These are phyloP conservation scores for Cardamine resedifolia DNA, from an alignment of 345 rosid genomes.

Conservation along the genomic window DNA sequence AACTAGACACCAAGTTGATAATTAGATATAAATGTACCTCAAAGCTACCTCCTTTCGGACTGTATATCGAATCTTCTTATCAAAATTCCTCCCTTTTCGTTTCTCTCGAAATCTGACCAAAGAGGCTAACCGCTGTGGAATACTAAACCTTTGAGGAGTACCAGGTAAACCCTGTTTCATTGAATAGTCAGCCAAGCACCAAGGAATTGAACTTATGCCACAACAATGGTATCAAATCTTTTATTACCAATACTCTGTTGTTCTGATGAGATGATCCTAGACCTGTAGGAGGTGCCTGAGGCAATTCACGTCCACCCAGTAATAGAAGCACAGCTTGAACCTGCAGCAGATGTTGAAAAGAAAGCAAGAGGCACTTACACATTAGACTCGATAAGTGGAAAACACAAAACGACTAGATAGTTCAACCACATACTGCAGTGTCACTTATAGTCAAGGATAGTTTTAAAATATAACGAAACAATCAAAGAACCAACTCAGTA, in stretches of 20 bases:
- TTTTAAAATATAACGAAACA: background rate
- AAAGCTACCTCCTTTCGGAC: constrained; percentile 71
- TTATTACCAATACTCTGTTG: constrained; percentile 36
- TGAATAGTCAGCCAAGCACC: constrained; percentile 27
- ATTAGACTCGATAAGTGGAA: background rate
- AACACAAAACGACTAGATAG: constrained; percentile 1
- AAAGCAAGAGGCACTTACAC: background rate
- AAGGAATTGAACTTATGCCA: background rate
- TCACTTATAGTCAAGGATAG: background rate
- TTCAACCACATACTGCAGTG: constrained; percentile 5
- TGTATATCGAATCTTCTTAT: constrained; percentile 66
- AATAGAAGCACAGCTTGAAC: constrained; percentile 67
- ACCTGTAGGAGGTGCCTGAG: constrained; percentile 40
- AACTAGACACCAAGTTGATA: constrained; percentile 5
- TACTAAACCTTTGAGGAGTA: constrained; percentile 56
- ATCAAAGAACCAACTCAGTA: background rate
- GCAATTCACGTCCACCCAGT: constrained; percentile 60
- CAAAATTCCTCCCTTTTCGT: constrained; percentile 64
- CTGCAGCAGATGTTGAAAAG: constrained; percentile 32
- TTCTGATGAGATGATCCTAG: constrained; percentile 41
- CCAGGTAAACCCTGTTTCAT: constrained; percentile 48
- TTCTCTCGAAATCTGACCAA: constrained; percentile 62
- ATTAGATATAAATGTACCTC: constrained; percentile 40
- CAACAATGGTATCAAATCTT: background rate
- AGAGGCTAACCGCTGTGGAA: constrained; percentile 64